phyloP scores from a whole-genome alignment of 441 rosid genomes.

The Pelargonium fulgidum region DNA sequence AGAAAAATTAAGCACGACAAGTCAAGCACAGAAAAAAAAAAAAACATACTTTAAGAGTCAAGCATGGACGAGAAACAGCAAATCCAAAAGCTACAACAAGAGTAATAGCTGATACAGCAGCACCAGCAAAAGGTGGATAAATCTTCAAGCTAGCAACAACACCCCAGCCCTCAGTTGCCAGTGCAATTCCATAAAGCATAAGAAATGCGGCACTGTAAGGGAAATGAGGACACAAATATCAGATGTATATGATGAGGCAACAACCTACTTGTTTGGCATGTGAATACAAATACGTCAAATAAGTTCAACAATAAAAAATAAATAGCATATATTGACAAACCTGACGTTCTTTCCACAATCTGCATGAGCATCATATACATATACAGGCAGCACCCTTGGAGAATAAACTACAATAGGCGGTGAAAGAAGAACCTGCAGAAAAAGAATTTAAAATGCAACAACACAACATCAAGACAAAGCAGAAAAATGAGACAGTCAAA shows the following conservation, averaged over 20 bases:
- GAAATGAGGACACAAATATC: conserved; percentile 16
- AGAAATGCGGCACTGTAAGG: conserved; percentile 85
- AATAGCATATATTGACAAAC: conserved; percentile 39
- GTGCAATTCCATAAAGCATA: conserved; percentile 93
- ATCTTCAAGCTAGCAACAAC: conserved; percentile 98
- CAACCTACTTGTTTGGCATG: conserved; percentile 1
- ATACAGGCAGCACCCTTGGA: conserved; percentile 96
- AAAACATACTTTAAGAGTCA: conserved; percentile 74
- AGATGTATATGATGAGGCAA: conserved; percentile 19
- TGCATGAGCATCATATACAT: conserved; percentile 98
- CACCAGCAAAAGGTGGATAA: conserved; percentile 99
- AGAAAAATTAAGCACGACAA: conserved; percentile 14
- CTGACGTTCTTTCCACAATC: conserved; percentile 99
- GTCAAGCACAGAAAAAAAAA: conserved; percentile 15
- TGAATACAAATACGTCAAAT: conserved; percentile 10
- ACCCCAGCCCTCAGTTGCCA: conserved; percentile 99
- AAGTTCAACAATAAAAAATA: conserved; percentile 1
- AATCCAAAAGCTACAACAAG: conserved; percentile 99
- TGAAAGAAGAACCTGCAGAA: conserved; percentile 88
- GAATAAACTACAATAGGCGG: conserved; percentile 99
- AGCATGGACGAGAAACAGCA: conserved; percentile 99
- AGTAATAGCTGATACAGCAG: conserved; percentile 97
- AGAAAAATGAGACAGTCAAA: conserved; percentile 17
- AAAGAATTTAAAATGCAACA: conserved; percentile 14
- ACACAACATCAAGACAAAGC: conserved; percentile 13